Conservation (phyloP, 495 filamentous ascomycete species). For the Aspergillus carlsbadensis region DNA sequence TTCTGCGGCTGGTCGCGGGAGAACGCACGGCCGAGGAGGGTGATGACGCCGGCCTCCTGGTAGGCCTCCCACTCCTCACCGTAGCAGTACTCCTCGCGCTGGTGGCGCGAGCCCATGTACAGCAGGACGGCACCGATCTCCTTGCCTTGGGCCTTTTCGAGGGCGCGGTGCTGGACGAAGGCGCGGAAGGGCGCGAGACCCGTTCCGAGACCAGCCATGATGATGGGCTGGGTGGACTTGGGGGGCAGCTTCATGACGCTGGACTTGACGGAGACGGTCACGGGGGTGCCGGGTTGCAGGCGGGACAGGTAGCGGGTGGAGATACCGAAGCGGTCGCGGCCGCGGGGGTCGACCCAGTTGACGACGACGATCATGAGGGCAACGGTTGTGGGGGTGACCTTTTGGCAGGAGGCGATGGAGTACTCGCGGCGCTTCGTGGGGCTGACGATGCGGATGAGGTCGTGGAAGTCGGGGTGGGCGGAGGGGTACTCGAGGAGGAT, state of each 20-base stretch:
- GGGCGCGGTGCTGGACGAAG: conserved; percentile 96
- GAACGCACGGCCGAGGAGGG: conserved; percentile 90
- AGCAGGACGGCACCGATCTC: conserved; percentile 90
- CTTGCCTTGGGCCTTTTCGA: conserved; percentile 93
- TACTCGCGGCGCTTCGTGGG: conserved; percentile 97
- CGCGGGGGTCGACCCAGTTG: conserved; percentile 83
- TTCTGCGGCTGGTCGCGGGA: conserved; percentile 96
- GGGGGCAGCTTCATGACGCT: conserved; percentile 96
- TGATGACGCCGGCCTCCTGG: conserved; percentile 91
- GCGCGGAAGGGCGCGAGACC: conserved; percentile 97
- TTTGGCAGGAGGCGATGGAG: conserved; percentile 94
- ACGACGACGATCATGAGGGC: conserved; percentile 98
- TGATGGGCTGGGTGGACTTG: conserved; percentile 81
- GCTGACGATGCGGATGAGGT: conserved; percentile 83
- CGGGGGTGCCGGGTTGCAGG: conserved; percentile 68
- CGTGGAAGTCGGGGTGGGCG: conserved; percentile 85
- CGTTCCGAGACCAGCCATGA: conserved; percentile 99
- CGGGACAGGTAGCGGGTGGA: conserved; percentile 83
- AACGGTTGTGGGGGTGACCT: conserved; percentile 81
- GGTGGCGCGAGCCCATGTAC: conserved; percentile 95
- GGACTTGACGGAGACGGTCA: conserved; percentile 93
- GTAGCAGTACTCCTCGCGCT: conserved; percentile 97
- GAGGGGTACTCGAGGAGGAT: conserved; percentile 84
- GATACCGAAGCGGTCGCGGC: conserved; percentile 88
- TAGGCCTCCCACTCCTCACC: conserved; percentile 99